Percentiles rank a stretch among this genome's conserved stretches.
Conservation (phyloP, 306 rosid genomes). For the Dalbergia oliveri region DNA sequence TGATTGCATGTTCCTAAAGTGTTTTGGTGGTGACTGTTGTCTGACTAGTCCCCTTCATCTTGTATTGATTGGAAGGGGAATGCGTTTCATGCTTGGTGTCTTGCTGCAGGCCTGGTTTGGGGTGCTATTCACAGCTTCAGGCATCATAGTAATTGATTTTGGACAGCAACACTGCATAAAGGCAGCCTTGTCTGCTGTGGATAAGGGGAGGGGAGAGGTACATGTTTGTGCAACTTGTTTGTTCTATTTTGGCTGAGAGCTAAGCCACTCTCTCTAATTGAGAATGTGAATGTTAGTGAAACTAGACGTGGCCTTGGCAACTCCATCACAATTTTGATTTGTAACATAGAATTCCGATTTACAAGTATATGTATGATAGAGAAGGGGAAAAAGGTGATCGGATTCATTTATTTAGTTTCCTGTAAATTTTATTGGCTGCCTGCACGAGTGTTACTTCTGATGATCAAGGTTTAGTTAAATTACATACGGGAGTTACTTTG, state of each 20-base stretch:
- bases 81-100: constrained; percentile 36
- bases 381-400: constrained; percentile 50
- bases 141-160: constrained; percentile 54
- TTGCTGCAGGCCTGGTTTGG: constrained; percentile 34
- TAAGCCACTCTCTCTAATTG: constrained; percentile 66
- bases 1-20: constrained; percentile 33
- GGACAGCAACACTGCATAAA: constrained; percentile 52
- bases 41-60: constrained; percentile 37
- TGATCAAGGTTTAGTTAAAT: neutral
- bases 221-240: constrained; percentile 63
- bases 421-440: constrained; percentile 28
- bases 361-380: constrained; percentile 75
- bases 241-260: constrained; percentile 58
- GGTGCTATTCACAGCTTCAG: constrained; percentile 46
- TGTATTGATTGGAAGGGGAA: constrained; percentile 32
- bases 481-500: no score
- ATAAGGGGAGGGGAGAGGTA: constrained; percentile 45
- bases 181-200: constrained; percentile 49
- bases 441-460: neutral
- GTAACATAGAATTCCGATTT: constrained; percentile 81
- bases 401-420: constrained; percentile 57
- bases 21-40: constrained; percentile 17
- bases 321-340: constrained; percentile 93
- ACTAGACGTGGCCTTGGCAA: constrained; percentile 77
- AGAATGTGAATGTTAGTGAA: constrained; percentile 63